Base-by-base conservation (phyloP, 2,329 filamentous ascomycete species). In the Botrytis porri region DNA sequence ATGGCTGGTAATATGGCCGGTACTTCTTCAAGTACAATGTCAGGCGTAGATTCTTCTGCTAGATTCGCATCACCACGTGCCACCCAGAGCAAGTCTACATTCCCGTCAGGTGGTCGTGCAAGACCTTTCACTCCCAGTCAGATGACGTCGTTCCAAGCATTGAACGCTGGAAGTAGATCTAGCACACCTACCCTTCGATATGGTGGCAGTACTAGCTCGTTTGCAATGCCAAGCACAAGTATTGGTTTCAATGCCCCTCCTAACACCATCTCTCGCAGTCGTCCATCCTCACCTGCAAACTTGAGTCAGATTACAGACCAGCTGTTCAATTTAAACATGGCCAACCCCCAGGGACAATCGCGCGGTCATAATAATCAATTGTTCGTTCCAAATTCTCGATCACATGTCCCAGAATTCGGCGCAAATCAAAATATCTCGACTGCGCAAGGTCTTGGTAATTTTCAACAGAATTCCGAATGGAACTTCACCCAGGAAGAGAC, bases 81-180 rank as follows among this genome's bases (percentile, higher is more conserved):
- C 12, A 45, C 62, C 20, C 70, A 59, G 16, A 72, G 70, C 25
- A 72, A 69, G 32, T 64, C 59, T 29, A 70, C 69, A 5, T 70
- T 63, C 29, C 41, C 70, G 29, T 59, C 43, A 14, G 48, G 37
- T 45, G 62, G 43, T 25, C 64, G 64, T n/a, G 70, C 63, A 69
- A 72, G 70, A 60, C 62, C 70, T 3, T 72, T 72, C 43, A 72
- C 70, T 12, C 70, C 70, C 6, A 67, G 63, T 39, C 51, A 45
- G 43, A 60, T 60, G 41, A 54, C 70, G 22, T 69, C 65, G 25
- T 69, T 72, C 32, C 60, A 66, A 20, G 29, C 70, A 9, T n/a
- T 71, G n/a, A 72, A 61, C 16, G 35, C 9, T 67, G 57, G 29
- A 57, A 72, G 70, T 32, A 72, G 62, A 29, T 10, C 70, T 54